Evolutionary conservation across 2,329 filamentous ascomycete species (phyloP), one percentile per base, ranked within the genome.

Genomic region (Scedosporium aurantiacum): DNA sequence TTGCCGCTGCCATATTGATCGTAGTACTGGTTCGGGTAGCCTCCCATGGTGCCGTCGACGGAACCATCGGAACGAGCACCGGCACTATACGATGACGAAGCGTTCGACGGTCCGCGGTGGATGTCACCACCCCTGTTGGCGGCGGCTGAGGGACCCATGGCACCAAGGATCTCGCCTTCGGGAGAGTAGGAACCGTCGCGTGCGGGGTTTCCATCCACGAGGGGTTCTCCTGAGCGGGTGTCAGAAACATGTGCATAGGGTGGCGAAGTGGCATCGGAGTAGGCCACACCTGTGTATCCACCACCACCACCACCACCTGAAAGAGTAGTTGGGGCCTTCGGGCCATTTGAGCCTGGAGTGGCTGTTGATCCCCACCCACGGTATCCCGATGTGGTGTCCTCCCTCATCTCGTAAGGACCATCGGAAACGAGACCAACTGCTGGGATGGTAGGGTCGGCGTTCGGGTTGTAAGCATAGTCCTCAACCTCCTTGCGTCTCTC

Each of bases 381-480:
- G 76, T 99, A 99, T 57, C 93, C 93, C 2, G 85, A 82, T 61
- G 80, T 81, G 62, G 82, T 82, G 65, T 91, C 89, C 70, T 96
- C 90, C 62, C 84, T 82, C 87, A 92, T 91, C 71, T 93, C 86
- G 67, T 85, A 85, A 50, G 81, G 76, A 60, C 81, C 81, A 60
- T 82, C 83, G 5, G 69, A 70, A 41, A 71, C 71, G 45, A 73
- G 71, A 12, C 74, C 78, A 12, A 82, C 72, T 10, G 76, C 76
- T 5, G 76, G 82, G 12, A 96, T 79, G 0, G 89, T 91, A 0
- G 92, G 91, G 70, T 97, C 92, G 63, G 91, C 87, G 74, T 97
- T 97, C n/a, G 94, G 94, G 73, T 97, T 97, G 79, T 92, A 97
- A 37, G 89, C 88, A 72, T 97, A 97, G 71, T 97, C 94, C 72